Conservation (phyloP, 768 basidiomycete genomes). For the Phanerodontia chrysosporium region DNA sequence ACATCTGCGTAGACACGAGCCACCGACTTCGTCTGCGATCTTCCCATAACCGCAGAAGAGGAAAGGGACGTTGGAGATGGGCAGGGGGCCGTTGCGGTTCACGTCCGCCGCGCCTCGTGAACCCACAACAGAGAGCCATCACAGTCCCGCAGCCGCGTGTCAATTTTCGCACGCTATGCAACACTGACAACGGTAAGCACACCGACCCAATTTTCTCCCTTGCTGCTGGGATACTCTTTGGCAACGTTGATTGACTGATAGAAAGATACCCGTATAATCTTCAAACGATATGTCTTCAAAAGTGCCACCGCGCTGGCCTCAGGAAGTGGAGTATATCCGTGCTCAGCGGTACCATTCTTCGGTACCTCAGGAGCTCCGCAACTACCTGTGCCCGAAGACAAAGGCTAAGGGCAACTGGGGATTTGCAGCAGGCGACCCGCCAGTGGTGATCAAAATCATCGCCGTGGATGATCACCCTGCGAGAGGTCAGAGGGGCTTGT, state of each 20-base stretch:
- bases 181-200: not conserved
- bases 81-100: not conserved
- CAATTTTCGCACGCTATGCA: conserved; percentile 7
- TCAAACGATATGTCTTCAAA: not conserved
- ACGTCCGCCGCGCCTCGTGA: not conserved
- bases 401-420: not conserved
- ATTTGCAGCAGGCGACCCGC: conserved; percentile 13
- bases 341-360: conserved; percentile 53
- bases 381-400: conserved; percentile 27
- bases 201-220: not conserved
- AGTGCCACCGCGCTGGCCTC: conserved; percentile 44
- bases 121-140: not conserved
- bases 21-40: conserved; percentile 71
- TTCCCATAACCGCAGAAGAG: conserved; percentile 47
- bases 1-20: conserved; percentile 87
- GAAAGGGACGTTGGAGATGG: not conserved
- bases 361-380: conserved; percentile 40
- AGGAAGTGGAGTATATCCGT: conserved; percentile 49
- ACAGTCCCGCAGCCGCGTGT: conserved; percentile 3
- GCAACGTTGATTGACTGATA: no score
- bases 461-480: conserved; percentile 56
- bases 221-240: no score
- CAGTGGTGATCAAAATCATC: conserved; percentile 57
- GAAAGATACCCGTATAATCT: not conserved
- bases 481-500: conserved; percentile 72